Evolutionary conservation across 2,329 filamentous ascomycete genomes (phyloP), one percentile per base, ranked within the genome.

Genomic region (Fusarium odoratissimum): DNA sequence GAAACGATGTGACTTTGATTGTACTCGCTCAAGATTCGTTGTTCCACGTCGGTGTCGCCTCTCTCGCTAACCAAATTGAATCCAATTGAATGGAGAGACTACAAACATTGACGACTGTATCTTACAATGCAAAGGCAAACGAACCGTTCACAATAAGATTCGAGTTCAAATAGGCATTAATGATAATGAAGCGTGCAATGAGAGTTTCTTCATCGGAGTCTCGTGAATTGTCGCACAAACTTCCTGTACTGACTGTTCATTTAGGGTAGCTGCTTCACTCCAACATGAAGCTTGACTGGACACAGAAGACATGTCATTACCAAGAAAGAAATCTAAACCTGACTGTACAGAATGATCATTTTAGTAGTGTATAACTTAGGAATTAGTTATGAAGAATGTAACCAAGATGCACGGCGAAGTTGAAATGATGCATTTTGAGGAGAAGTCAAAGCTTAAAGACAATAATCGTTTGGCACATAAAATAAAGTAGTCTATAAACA

Each of bases 401-500:
- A 2, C 1, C 5, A 8, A 17, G 0, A 12, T 16, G 2, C 2
- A n/a, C 3, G 1, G 33, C 3, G 13, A 38, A 1, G 0, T 6
- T 6, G 5, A 8, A n/a, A 6, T 12, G 5, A 1, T 6, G 10
- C 9, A 37, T 2, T 8, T 4, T 21, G 2, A 4, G 14, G 1
- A 4, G 5, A 6, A 23, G n/a, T 5, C 25, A 16, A 14, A 11
- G 11, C 6, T 11, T 1, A 0, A 9, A 8, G 19, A 16, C 8
- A 9, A 12, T 4, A 13, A 12, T 54, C 23, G 8, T 17, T 4
- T 7, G 2, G 16, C 3, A 4, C 21, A 8, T 6, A 14, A 28
- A 35, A 6, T 6, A 35, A 28, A 5, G 13, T 10, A 38, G 19
- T 46, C 14, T 45, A 35, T 45, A 7, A 63, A 37, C 23, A 11